Percentiles rank a stretch among this genome's conserved stretches.
These are phyloP conservation scores for Polytrichum formosum DNA, from an alignment of 225 moss, liverwort and hornwort genomes.

Conservation along the genomic window DNA sequence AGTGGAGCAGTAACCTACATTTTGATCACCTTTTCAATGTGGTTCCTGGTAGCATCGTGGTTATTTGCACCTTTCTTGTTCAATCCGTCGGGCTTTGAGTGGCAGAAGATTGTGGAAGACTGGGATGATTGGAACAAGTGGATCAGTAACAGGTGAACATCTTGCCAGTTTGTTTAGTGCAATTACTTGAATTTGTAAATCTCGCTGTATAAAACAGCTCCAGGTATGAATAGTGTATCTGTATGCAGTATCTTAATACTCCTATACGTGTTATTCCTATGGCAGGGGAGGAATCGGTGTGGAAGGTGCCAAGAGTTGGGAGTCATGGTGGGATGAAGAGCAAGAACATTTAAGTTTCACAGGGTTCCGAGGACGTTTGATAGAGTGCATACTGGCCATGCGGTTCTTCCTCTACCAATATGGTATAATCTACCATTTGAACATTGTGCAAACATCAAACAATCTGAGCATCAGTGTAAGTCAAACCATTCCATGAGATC, in stretches of 20 bases:
- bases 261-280: background rate
- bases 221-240: background rate
- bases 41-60: slow-evolving; percentile 93
- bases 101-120: slow-evolving; percentile 99
- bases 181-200: background rate
- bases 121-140: slow-evolving; percentile 99
- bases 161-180: background rate
- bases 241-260: background rate
- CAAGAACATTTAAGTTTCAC: slow-evolving; percentile 74
- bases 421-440: slow-evolving; percentile 81
- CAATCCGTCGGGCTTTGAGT: slow-evolving; percentile 98
- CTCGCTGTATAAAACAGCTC: background rate
- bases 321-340: slow-evolving; percentile 97
- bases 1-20: slow-evolving; percentile 74
- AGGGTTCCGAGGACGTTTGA: slow-evolving; percentile 62
- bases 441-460: slow-evolving; percentile 37
- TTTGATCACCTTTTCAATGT: slow-evolving; percentile 86
- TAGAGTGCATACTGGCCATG: slow-evolving; percentile 61
- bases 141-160: slow-evolving; percentile 70
- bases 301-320: slow-evolving; percentile 88
- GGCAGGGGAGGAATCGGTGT: slow-evolving; percentile 86
- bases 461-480: slow-evolving; percentile 67
- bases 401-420: slow-evolving; percentile 89
- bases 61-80: slow-evolving; percentile 90
- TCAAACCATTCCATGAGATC: background rate